Conservation (phyloP, 2,329 filamentous ascomycete genomes). For the Aspergillus neotritici region DNA sequence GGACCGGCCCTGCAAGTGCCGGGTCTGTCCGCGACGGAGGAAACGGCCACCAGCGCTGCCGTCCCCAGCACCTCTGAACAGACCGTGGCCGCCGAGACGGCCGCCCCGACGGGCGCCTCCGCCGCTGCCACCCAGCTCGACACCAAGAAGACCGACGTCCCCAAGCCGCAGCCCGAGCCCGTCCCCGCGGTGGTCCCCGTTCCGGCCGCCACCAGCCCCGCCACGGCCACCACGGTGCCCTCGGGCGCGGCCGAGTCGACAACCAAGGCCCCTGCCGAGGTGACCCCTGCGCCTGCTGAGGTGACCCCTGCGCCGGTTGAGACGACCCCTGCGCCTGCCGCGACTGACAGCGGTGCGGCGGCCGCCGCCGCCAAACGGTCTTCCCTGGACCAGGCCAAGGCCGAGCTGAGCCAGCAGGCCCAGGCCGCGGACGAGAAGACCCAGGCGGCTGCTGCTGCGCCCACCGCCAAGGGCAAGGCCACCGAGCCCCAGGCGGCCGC, state of each 20-base stretch:
- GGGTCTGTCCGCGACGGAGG: slow-evolving; percentile 7
- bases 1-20: slow-evolving; percentile 10
- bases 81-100: slow-evolving; percentile 1
- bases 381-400: too few relatives aligned
- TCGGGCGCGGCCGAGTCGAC: slow-evolving; percentile 9
- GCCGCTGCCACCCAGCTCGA: slow-evolving; percentile 14
- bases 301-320: neutral
- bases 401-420: too few relatives aligned
- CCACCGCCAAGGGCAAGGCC: slow-evolving; percentile 3
- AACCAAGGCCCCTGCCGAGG: neutral
- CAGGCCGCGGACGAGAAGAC: too few relatives aligned
- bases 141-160: slow-evolving; percentile 3
- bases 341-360: neutral
- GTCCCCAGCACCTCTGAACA: neutral
- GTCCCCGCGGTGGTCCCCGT: slow-evolving; percentile 13
- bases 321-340: slow-evolving; percentile 3
- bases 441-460: too few relatives aligned
- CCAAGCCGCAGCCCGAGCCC: slow-evolving; percentile 9
- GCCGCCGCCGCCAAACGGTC: too few relatives aligned
- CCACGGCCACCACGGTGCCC: slow-evolving; percentile 17
- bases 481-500: slow-evolving; percentile 4
- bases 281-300: slow-evolving; percentile 8
- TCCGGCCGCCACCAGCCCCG: slow-evolving; percentile 17
- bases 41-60: slow-evolving; percentile 4
- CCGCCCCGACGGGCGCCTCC: slow-evolving; percentile 8